Base-by-base conservation (phyloP, 371 early-diverging fungal genomes). In the Coemansia sp. region DNA sequence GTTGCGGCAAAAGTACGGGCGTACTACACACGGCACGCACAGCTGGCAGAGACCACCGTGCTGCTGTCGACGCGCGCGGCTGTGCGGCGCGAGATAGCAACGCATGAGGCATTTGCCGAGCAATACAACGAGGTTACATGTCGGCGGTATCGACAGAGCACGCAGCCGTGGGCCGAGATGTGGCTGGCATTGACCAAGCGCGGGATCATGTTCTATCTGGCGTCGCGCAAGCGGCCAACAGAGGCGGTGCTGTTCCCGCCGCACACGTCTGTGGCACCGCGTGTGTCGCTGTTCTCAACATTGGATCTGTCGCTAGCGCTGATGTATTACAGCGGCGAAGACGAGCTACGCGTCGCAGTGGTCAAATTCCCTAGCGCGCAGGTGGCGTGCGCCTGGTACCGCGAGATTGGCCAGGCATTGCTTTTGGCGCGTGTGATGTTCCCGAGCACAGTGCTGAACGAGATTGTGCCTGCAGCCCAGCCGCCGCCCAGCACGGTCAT, bases 131-230 rank as follows among this genome's bases (percentile, higher is more conserved):
- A 74, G 43, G 62, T 60, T 6, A 74, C 75, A 4, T 70, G 66
- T 26, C 62, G 45, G 39, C 26, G 42, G 48, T 72, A 53, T 16
- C 70, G 72, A 4, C 43, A 61, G n/a, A 51, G 65, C 47, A 41
- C 66, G 56, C 71, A 65, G 16, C 70, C 61, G 53, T 74, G 75
- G 75, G 57, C 66, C 7, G 75, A 74, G 49, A 74, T 74, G 75
- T 70, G 75, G 71, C 11, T 61, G 12, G 74, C 57, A 3, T 31
- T 74, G 62, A 69, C 70, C 2, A 59, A 65, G 60, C 74, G 66
- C 36, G 71, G 71, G 11, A 51, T 74, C 9, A 40, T 61, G 55
- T 70, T 74, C 34, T 74, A 69, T 36, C 38, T 57, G 31, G 35
- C 65, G 8, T 61, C 66, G 33, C 56, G 52, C 47, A 61, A 16